Percentiles rank a stretch among this genome's conserved stretches.
phyloP scores from a whole-genome alignment of 805 yeast species.

The Spencermartinsiella europaea region DNA sequence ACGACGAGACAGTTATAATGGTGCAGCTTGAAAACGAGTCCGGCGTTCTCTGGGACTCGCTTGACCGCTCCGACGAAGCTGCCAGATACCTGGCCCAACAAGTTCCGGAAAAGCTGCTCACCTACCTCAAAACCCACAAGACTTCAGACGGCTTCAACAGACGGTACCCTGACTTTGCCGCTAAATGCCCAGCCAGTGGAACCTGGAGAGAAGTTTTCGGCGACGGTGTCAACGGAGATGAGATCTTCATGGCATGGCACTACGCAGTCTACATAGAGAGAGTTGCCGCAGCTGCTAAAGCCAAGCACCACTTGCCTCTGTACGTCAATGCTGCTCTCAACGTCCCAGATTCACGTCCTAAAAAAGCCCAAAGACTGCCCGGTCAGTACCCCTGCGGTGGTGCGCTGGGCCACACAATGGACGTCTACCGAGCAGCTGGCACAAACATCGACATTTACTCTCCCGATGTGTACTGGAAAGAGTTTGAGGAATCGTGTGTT shows the following conservation, averaged over 20 bases:
- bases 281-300: slow-evolving; percentile 16
- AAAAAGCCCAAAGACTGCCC: slow-evolving; percentile 9
- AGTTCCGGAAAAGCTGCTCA: slow-evolving; percentile 14
- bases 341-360: slow-evolving; percentile 4
- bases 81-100: slow-evolving; percentile 1
- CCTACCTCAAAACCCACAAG: slow-evolving; percentile 1
- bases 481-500: slow-evolving; percentile 13
- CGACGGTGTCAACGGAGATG: slow-evolving; percentile 11
- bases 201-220: slow-evolving; percentile 18
- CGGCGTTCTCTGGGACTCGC: slow-evolving; percentile 18
- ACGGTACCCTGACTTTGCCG: not conserved
- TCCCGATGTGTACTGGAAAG: slow-evolving; percentile 16
- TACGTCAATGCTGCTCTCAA: slow-evolving; percentile 16
- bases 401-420: slow-evolving; percentile 13
- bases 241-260: slow-evolving; percentile 18
- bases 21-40: slow-evolving; percentile 19
- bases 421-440: slow-evolving; percentile 11
- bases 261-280: slow-evolving; percentile 17
- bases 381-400: slow-evolving; percentile 21
- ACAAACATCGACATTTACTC: slow-evolving; percentile 10
- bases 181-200: not conserved
- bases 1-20: slow-evolving; percentile 13
- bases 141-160: not conserved
- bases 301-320: slow-evolving; percentile 12
- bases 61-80: slow-evolving; percentile 10